These are phyloP conservation scores for Phytophthora idaei DNA, from an alignment of 352 stramenopile genomes.

Conservation along the genomic window DNA sequence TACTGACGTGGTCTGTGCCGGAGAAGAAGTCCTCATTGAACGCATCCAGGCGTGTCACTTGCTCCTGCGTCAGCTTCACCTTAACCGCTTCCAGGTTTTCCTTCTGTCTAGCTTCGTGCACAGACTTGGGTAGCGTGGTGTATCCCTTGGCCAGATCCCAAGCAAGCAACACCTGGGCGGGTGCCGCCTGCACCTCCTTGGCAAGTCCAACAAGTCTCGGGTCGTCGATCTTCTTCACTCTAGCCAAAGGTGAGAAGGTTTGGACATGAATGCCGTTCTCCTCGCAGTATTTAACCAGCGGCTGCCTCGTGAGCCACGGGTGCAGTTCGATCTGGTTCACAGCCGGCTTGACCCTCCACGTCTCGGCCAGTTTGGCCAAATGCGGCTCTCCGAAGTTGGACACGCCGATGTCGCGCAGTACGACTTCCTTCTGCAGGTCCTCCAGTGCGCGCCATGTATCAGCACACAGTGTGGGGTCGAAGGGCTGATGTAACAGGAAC, in stretches of 20 bases:
- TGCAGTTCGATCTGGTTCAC: slow-evolving; percentile 85
- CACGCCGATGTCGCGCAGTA: slow-evolving; percentile 82
- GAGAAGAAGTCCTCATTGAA: slow-evolving; percentile 48
- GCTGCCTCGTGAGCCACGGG: slow-evolving; percentile 58
- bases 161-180: slow-evolving; percentile 52
- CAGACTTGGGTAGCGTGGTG: slow-evolving; percentile 57
- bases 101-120: slow-evolving; percentile 46
- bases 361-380: slow-evolving; percentile 68
- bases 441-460: slow-evolving; percentile 51
- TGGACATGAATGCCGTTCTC: slow-evolving; percentile 46
- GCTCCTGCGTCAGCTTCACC: slow-evolving; percentile 39
- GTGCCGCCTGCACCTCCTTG: slow-evolving; percentile 34
- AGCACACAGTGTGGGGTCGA: slow-evolving; percentile 43
- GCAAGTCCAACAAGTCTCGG: slow-evolving; percentile 43
- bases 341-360: slow-evolving; percentile 51
- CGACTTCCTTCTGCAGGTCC: slow-evolving; percentile 46
- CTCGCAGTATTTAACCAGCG: slow-evolving; percentile 63
- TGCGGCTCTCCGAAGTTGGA: slow-evolving; percentile 85
- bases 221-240: slow-evolving; percentile 50
- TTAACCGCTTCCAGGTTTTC: slow-evolving; percentile 51
- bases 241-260: slow-evolving; percentile 55
- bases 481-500: slow-evolving; percentile 73
- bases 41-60: slow-evolving; percentile 42
- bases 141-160: slow-evolving; percentile 52
- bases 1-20: slow-evolving; percentile 42